Conservation (phyloP, 208 protist species). For the Trypanosomatidae sp. region DNA sequence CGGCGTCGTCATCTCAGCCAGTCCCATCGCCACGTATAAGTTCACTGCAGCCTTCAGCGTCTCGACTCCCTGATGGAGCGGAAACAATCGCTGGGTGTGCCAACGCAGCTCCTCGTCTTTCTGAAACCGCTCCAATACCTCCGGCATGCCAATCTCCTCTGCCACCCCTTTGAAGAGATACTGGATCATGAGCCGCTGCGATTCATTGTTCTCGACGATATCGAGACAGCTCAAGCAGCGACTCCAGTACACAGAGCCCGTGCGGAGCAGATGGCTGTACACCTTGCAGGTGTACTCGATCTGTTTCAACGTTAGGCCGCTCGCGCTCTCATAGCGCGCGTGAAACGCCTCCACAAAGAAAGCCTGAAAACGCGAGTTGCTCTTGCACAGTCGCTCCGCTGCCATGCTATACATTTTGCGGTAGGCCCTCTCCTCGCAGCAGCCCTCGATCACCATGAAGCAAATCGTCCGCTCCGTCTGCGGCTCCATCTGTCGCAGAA, state of each 20-base stretch:
- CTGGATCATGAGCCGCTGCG: conserved; percentile 80
- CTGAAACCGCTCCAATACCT: conserved; percentile 38
- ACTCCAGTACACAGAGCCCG: conserved; percentile 95
- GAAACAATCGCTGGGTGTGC: conserved; percentile 57
- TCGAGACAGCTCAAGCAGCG: conserved; percentile 66
- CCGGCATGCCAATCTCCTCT: conserved; percentile 67
- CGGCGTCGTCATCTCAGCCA: conserved; percentile 46
- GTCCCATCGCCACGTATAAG: conserved; percentile 74
- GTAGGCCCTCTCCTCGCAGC: conserved; percentile 96
- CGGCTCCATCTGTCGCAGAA: conserved; percentile 87
- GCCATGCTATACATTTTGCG: conserved; percentile 96
- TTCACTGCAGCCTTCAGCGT: conserved; percentile 58
- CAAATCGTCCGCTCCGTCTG: conserved; percentile 81
- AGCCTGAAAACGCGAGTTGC: conserved; percentile 86
- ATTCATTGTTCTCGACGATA: conserved; percentile 72
- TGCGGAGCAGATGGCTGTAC: conserved; percentile 96
- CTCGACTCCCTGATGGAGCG: conserved; percentile 31
- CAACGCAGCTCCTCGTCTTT: conserved; percentile 55
- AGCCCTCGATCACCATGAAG: conserved; percentile 99
- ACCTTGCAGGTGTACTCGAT: conserved; percentile 98
- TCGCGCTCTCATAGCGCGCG: conserved; percentile 92
- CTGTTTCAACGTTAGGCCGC: conserved; percentile 96
- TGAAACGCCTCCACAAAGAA: conserved; percentile 89
- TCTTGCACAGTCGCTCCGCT: conserved; percentile 96
- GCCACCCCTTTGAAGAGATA: conserved; percentile 63